Evolutionary conservation across 305 asterid genomes (phyloP).

Genomic region (Fraxinus angustifolia): DNA sequence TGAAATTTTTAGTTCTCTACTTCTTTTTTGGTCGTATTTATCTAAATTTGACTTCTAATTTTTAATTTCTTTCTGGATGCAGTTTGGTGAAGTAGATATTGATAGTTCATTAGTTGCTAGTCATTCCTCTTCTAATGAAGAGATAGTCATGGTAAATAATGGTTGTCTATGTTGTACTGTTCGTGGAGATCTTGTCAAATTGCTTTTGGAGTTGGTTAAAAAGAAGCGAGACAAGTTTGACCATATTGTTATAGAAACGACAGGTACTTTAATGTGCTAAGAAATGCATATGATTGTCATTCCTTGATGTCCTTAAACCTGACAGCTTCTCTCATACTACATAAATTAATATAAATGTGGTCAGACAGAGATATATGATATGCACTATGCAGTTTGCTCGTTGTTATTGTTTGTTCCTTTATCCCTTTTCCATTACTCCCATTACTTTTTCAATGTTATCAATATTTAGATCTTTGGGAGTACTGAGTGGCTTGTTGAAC

Average conservation of each 20-base stretch:
- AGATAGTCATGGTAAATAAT: conserved; percentile 88
- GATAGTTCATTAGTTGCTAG: conserved; percentile 92
- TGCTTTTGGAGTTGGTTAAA: conserved; percentile 89
- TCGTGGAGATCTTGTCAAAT: conserved; percentile 91
- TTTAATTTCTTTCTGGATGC: conserved; percentile 36
- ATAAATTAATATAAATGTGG: neutral
- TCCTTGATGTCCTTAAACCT: conserved; percentile 8
- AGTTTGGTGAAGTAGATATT: conserved; percentile 98
- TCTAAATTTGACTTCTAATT: conserved; percentile 12
- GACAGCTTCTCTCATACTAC: conserved; percentile 1
- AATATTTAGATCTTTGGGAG: neutral
- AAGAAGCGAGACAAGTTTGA: conserved; percentile 73
- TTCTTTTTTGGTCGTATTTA: neutral
- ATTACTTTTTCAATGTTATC: neutral
- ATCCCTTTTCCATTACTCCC: neutral
- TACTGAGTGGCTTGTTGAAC: neutral
- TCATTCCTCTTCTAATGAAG: conserved; percentile 85
- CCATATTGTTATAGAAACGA: conserved; percentile 92
- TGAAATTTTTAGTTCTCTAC: neutral
- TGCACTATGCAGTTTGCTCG: neutral
- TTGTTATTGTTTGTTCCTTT: neutral
- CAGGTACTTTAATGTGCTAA: conserved; percentile 47
- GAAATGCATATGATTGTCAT: neutral
- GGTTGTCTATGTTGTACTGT: conserved; percentile 96
- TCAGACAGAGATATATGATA: neutral